Evolutionary conservation across 768 basidiomycete species (phyloP).

Genomic region (Gelatoporia subvermispora): DNA sequence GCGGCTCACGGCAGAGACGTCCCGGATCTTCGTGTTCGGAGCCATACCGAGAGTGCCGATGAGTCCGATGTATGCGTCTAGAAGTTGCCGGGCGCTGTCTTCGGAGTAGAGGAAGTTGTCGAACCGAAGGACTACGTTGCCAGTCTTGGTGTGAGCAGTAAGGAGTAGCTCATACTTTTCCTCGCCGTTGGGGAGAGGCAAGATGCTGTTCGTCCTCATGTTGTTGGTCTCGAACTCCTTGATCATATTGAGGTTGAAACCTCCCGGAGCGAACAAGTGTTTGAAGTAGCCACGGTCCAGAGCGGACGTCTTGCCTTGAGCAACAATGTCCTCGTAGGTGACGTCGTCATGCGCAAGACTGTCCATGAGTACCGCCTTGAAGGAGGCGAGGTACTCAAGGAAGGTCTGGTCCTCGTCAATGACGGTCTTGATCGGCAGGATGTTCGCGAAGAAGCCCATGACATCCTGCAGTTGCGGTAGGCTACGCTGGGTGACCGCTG

Average conservation of each 20-base stretch:
- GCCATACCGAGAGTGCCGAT: constrained; percentile 18
- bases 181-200: constrained; percentile 25
- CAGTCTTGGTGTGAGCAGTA: constrained; percentile 21
- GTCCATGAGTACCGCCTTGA: constrained; percentile 19
- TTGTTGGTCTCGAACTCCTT: constrained; percentile 12
- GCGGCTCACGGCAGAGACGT: constrained; percentile 11
- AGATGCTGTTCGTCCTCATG: neutral
- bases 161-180: constrained; percentile 21
- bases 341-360: constrained; percentile 24
- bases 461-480: constrained; percentile 22
- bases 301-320: constrained; percentile 20
- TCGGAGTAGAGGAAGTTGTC: constrained; percentile 26
- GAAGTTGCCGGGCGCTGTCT: constrained; percentile 24
- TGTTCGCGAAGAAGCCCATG: constrained; percentile 28
- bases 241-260: constrained; percentile 24
- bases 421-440: constrained; percentile 25
- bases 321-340: constrained; percentile 27
- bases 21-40: constrained; percentile 8
- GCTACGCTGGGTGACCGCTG: constrained; percentile 27
- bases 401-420: constrained; percentile 23
- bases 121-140: constrained; percentile 23
- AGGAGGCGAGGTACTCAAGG: constrained; percentile 18
- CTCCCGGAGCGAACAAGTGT: constrained; percentile 26
- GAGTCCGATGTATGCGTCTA: constrained; percentile 25
- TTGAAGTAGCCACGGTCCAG: constrained; percentile 26